Evolutionary conservation across 2,329 filamentous ascomycete genomes (phyloP).

Genomic region (Venturia carpophila): DNA sequence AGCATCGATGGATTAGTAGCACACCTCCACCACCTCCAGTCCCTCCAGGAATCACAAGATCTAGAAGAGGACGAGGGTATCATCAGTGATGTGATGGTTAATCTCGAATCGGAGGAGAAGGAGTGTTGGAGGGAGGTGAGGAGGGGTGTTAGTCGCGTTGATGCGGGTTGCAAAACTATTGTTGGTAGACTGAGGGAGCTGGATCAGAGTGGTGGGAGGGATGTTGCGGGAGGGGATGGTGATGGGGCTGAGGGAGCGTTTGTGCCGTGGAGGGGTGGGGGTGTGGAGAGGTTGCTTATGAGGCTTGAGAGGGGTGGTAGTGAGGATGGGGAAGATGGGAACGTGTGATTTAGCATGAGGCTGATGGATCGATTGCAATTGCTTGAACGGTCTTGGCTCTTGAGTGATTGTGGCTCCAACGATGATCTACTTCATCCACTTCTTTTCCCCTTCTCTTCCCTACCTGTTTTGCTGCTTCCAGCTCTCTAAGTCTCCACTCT

Average conservation of each 20-base stretch:
- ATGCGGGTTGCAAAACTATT: slow-evolving; percentile 56
- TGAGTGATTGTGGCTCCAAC: too few species aligned
- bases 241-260: slow-evolving; percentile 47
- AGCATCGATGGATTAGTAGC: slow-evolving; percentile 77
- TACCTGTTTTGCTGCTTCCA: too few species aligned
- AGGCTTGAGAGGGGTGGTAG: slow-evolving; percentile 59
- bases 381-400: too few species aligned
- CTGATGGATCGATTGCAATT: too few species aligned
- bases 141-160: slow-evolving; percentile 56
- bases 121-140: slow-evolving; percentile 54
- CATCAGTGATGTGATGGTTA: slow-evolving; percentile 42
- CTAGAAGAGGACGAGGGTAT: slow-evolving; percentile 76
- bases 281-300: slow-evolving; percentile 80
- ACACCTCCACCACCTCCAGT: slow-evolving; percentile 65
- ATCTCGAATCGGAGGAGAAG: slow-evolving; percentile 59
- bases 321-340: slow-evolving; percentile 22
- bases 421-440: too few species aligned
- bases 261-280: slow-evolving; percentile 63
- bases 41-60: slow-evolving; percentile 69
- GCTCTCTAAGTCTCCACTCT: too few species aligned
- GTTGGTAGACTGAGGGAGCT: slow-evolving; percentile 52
- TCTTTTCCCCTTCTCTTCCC: too few species aligned
- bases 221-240: slow-evolving; percentile 22
- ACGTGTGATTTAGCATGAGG: not conserved
- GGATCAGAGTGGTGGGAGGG: slow-evolving; percentile 35